Base-by-base conservation (phyloP, 345 rosid species). In the Eucalyptus marginata region DNA sequence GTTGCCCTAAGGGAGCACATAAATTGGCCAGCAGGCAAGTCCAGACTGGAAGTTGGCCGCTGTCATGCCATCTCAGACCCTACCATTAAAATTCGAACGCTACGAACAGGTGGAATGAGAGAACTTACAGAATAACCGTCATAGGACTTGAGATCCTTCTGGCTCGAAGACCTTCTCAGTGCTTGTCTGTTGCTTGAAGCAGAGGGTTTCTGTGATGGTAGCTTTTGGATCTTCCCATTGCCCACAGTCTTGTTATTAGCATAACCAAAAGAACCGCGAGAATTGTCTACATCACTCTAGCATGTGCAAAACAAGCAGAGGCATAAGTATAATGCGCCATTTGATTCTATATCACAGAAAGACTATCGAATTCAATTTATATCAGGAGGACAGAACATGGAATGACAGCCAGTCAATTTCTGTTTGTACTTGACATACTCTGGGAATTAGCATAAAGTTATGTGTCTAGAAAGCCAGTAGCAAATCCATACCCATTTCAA, bases 71-170 rank as follows among this genome's bases (percentile, higher is more conserved):
- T 18, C 64, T 31, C 29, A 31, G 87, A 89, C 88, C 86, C 87
- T 62, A 31, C 14, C 89, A 83, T 40, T 76, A 40, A 40, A 76
- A 40, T 76, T 76, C 10, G 47, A 76, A 40, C 7, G 5, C 47
- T 76, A 76, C 15, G 2, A 40, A 76, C 5, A 76, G 29, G 47
- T 25, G 7, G 2, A 40, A 76, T 76, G 84, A 76, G 47, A 89
- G 59, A 68, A 87, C 99, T 95, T 92, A 97, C 99, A 88, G 99
- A 98, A 91, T 98, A 95, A 89, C 93, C 99, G 86, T 98, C 99
- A 59, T 93, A 95, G 89, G 87, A 90, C 93, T 93, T 97, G 86
- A 96, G 56, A 89, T 96, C 97, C 46, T 91, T 94, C 89, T 95
- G 98, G 94, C 99, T 95, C 36, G 88, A 84, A 90, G 98, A 94